Base-by-base conservation (phyloP, 2,329 filamentous ascomycete genomes). In the Ophiosphaerella herpotricha region DNA sequence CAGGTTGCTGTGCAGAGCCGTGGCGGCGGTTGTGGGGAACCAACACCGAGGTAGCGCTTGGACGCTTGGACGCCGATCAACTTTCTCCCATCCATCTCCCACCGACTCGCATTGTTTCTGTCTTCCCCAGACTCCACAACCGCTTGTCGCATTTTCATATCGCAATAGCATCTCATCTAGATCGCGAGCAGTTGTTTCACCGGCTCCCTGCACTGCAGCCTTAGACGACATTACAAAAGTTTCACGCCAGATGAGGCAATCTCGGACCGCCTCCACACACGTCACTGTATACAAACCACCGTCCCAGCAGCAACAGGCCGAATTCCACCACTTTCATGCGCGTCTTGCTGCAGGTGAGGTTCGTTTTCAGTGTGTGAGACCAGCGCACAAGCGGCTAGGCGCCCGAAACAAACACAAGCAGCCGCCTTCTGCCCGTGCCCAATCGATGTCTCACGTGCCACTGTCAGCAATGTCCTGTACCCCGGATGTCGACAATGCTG, bases 361-460 rank as follows among this genome's bases (percentile, higher is more conserved):
- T 29, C 35, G 54, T 50, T 54, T 55, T 57, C 44, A 32, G 35
- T 41, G 43, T 43, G 39, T 36, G 46, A 14, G 31, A 36, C 57
- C 57, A 57, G 14, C 14, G 39, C 43, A 7, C n/a, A 45, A 48
- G 12, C 23, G 48, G 57, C 40, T 60, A 60, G 57, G 24, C 41
- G 45, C 23, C 52, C 54, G 54, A 52, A 43, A 49, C 37, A 21
- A 26, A 42, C 34, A 40, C 42, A 43, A 40, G 53, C 47, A 41
- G 41, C 13, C 34, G 32, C 18, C 23, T 46, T 35, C 23, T 34
- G 24, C 35, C 52, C 54, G 32, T 34, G 24, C 35, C 54, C 57
- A 58, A 58, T 54, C 23, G 43, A 31, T 13, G 21, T 4, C 43
- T 55, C 55, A 57, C 57, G 47, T 55, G 54, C 49, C 32, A 12